These are phyloP conservation scores for Penicillium bialowiezense DNA, from an alignment of 495 filamentous ascomycete genomes.

Conservation along the genomic window DNA sequence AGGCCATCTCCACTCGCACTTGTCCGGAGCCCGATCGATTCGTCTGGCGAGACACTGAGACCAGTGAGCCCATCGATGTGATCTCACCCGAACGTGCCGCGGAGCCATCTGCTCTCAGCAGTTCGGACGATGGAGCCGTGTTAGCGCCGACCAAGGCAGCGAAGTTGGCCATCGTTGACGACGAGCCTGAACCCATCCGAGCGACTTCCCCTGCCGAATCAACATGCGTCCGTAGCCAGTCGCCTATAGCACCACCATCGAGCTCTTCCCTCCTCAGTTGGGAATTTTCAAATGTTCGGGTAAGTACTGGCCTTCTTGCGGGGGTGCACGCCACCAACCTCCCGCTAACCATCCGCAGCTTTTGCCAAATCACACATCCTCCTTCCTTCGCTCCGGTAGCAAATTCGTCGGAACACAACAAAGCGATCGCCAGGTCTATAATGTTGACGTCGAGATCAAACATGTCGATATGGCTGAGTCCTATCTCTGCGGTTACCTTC, in stretches of 20 bases:
- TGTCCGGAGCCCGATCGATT: constrained; percentile 54
- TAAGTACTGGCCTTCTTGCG: constrained; percentile 31
- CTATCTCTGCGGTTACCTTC: constrained; percentile 91
- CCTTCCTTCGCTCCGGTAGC: constrained; percentile 83
- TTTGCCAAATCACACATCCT: constrained; percentile 61
- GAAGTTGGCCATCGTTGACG: constrained; percentile 30
- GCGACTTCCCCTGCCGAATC: constrained; percentile 33
- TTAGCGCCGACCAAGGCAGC: constrained; percentile 30
- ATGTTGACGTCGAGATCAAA: constrained; percentile 96
- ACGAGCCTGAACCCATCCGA: constrained; percentile 33
- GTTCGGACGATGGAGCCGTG: constrained; percentile 32
- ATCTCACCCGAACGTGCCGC: constrained; percentile 27
- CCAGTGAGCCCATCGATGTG: constrained; percentile 25
- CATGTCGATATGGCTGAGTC: constrained; percentile 94
- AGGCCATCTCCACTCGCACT: constrained; percentile 48
- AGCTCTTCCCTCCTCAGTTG: constrained; percentile 54
- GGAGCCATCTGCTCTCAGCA: constrained; percentile 30
- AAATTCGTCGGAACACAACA: constrained; percentile 88
- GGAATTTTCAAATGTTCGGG: constrained; percentile 65
- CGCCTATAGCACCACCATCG: constrained; percentile 26
- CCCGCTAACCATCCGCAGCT: constrained; percentile 27
- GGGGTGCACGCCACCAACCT: background rate
- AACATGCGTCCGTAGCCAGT: constrained; percentile 25
- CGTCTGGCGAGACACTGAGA: constrained; percentile 39
- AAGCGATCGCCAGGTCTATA: constrained; percentile 86